Evolutionary conservation across 192 early-diverging fungal genomes (phyloP).

Genomic region (Gigaspora rosea): DNA sequence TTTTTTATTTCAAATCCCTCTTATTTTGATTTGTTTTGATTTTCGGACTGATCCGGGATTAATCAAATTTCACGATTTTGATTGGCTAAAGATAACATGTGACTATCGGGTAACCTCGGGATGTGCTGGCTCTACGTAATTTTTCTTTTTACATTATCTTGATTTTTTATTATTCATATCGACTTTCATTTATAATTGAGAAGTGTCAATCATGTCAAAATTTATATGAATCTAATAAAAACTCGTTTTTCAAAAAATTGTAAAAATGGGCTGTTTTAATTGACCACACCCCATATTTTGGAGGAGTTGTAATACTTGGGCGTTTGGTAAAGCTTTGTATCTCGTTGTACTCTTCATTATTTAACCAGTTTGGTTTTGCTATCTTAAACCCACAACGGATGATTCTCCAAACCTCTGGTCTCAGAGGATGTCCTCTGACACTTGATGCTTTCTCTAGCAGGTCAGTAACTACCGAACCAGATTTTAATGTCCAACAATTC

Average conservation of each 20-base stretch:
- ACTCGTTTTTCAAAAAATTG: no score
- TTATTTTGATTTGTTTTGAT: conserved; percentile 26
- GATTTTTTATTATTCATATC: no score
- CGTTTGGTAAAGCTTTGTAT: conserved; percentile 22
- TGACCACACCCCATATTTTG: no score
- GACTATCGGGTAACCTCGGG: no score
- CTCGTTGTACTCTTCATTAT: neutral
- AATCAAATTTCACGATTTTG: no score
- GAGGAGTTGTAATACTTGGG: conserved; percentile 24
- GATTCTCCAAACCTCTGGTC: conserved; percentile 26
- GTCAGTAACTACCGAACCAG: conserved; percentile 28
- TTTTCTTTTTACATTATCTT: no score
- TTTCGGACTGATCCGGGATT: no score
- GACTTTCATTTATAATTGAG: no score
- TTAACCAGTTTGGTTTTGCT: conserved; percentile 26
- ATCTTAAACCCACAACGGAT: conserved; percentile 12
- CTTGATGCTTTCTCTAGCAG: conserved; percentile 16
- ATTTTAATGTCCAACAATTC: conserved; percentile 20
- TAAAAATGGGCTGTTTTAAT: no score
- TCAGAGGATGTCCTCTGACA: conserved; percentile 18
- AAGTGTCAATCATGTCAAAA: conserved; percentile 27
- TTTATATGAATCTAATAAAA: no score
- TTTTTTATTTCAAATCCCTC: conserved; percentile 19
- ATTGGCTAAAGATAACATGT: no score
- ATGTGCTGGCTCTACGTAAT: no score